Evolutionary conservation across 768 basidiomycete genomes (phyloP), one percentile per base, ranked within the genome.

Genomic region (Kwoniella pini): DNA sequence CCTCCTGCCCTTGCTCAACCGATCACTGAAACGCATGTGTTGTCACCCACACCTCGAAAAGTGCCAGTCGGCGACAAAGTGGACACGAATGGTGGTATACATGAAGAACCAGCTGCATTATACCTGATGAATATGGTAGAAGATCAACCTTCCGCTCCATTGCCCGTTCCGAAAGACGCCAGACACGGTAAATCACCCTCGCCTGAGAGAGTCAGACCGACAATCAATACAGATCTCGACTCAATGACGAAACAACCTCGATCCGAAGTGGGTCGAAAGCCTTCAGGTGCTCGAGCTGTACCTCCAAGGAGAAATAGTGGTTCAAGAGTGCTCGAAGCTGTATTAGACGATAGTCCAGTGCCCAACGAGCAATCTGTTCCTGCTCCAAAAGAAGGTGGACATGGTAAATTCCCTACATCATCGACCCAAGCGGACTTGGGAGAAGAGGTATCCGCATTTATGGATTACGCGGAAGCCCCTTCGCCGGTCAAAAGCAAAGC

Each of bases 231-330:
- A 3, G 40, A 53, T 22, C 58, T 72, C 33, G 71, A 62, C 31
- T 21, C 38, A 15, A 39, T 15, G 19, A 33, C 46, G 38, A 62
- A 51, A 40, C 50, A 27, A 21, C 44, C 49, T 53, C 19, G 44
- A 50, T 39, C 43, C 21, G 60, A 48, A 48, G 60, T 78, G 7
- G 77, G 77, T 12, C 51, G 77, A 26, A 78, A 78, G 59, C 77
- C 77, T 2, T 78, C 77, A 17, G 77, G 77, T 0, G 77, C 77
- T 39, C 58, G 77, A 42, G 74, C 74, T 4, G 65, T 66, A 26
- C 77, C 77, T 3, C 66, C 72, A 0, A 82, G 57, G 53, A 67
- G 54, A 57, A 54, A 53, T 27, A 62, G 59, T 26, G 45, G 54
- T 1, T 52, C 60, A 1, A 56, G 74, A 3, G 52, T 61, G 2